These are phyloP conservation scores for Scutellaria galericulata DNA, from an alignment of 257 asterid species.

Conservation along the genomic window DNA sequence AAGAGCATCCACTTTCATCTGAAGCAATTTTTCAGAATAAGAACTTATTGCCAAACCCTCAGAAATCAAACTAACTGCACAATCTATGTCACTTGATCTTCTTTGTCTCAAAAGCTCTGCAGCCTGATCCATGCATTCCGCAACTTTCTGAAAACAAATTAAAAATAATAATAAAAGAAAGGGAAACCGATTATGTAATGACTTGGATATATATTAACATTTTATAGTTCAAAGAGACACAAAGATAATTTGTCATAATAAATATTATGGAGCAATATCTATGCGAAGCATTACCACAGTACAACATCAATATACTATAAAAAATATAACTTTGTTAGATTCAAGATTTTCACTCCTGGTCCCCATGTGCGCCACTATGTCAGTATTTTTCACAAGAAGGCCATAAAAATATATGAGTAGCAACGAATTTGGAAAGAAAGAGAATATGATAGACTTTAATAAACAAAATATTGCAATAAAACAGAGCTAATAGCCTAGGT, in stretches of 20 bases:
- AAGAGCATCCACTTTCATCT: slow-evolving; percentile 86
- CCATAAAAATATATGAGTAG: background rate
- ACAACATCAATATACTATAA: background rate
- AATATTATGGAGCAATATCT: slow-evolving; percentile 5
- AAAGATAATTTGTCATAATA: slow-evolving; percentile 5
- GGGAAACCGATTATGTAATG: slow-evolving; percentile 15
- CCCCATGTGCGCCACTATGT: slow-evolving; percentile 6
- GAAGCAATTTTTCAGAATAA: slow-evolving; percentile 65
- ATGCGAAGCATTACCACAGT: slow-evolving; percentile 8
- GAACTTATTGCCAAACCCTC: slow-evolving; percentile 82
- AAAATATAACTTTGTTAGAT: background rate
- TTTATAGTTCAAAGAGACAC: slow-evolving; percentile 3
- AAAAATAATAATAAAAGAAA: slow-evolving; percentile 8
- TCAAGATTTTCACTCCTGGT: background rate
- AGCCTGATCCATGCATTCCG: slow-evolving; percentile 63
- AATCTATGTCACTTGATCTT: slow-evolving; percentile 59
- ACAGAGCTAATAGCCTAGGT: background rate
- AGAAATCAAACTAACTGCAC: slow-evolving; percentile 64
- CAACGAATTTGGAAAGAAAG: background rate
- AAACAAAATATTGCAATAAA: slow-evolving; percentile 6
- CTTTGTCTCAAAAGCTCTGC: slow-evolving; percentile 60
- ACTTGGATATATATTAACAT: slow-evolving; percentile 9
- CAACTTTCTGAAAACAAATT: slow-evolving; percentile 66
- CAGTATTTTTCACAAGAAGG: background rate
- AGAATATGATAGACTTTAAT: slow-evolving; percentile 3